Percentiles rank a stretch among this genome's conserved stretches.
Evolutionary conservation across 768 basidiomycete genomes (phyloP).

Genomic region (Pisolithus sp.): DNA sequence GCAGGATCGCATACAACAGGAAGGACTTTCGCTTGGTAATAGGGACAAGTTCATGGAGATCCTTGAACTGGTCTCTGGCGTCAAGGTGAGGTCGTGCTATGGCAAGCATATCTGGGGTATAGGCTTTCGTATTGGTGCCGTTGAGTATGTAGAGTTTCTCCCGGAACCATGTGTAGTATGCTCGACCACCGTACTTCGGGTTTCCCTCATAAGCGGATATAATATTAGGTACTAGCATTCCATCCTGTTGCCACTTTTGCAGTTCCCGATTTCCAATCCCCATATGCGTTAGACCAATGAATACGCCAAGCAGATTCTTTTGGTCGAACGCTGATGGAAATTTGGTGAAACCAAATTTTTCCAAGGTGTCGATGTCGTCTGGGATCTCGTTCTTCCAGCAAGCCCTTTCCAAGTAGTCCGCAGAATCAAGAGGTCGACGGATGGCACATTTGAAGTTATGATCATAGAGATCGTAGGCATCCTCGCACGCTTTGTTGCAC

Average conservation of each 20-base stretch:
- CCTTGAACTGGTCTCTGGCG: not conserved
- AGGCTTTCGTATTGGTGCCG: not conserved
- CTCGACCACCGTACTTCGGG: slow-evolving; percentile 16
- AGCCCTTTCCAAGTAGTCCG: not conserved
- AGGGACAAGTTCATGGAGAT: not conserved
- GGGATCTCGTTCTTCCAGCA: slow-evolving; percentile 16
- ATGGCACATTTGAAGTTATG: not conserved
- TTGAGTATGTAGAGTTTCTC: slow-evolving; percentile 27
- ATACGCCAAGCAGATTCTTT: slow-evolving; percentile 25
- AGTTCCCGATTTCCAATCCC: slow-evolving; percentile 17
- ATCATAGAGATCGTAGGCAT: not conserved
- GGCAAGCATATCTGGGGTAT: not conserved
- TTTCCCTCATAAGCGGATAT: slow-evolving; percentile 18
- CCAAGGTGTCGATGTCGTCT: slow-evolving; percentile 21
- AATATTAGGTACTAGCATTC: slow-evolving; percentile 27
- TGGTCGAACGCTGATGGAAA: slow-evolving; percentile 9
- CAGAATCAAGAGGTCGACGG: not conserved
- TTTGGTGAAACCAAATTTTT: slow-evolving; percentile 29
- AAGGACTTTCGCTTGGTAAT: not conserved
- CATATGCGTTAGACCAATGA: slow-evolving; percentile 20
- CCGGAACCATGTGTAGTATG: slow-evolving; percentile 30
- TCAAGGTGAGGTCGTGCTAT: not conserved
- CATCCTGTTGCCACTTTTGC: slow-evolving; percentile 24
- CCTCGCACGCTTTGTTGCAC: not conserved
- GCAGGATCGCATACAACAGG: not conserved